Evolutionary conservation across 805 yeast genomes (phyloP), one percentile per base, ranked within the genome.

Genomic region (Yamadazyma kitorensis): DNA sequence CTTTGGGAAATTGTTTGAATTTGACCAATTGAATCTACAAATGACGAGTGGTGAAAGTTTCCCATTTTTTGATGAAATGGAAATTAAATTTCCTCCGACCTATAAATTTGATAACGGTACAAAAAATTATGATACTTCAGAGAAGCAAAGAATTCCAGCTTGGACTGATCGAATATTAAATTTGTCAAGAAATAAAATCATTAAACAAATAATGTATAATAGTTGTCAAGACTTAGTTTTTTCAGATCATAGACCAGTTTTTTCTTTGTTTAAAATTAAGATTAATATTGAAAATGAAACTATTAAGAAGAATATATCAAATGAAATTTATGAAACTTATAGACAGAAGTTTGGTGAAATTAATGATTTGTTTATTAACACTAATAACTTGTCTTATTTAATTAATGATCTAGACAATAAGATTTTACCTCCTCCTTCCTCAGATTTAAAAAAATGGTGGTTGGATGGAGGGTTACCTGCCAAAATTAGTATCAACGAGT

Each of bases 81-180:
- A 76, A 32, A 83, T 93, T 28, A 65, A 62, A 13, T 91, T 93
- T 50, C 73, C 82, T 6, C 99, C 99, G 5, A 93, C 99, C 0
- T 93, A 93, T 61, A 93, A 93, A 54, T 93, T 82, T 55, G 95
- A 93, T 54, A 83, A 86, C 31, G 94, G 95, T 4, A 82, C 95
- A 0, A 76, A 74, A 29, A 60, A 53, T 2, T 93, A 89, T 54
- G 99, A 93, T 55, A 75, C 95, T 0, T 81, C 94, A 25, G 98
- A 91, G 50, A 93, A 93, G 58, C 81, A 80, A 57, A 75, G 99
- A 42, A 80, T 86, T 9, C 99, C 98, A 1, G 94, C 98, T 0
- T 93, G 98, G 98, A 89, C 98, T 3, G 99, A 93, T 61, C 65
- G 98, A 37, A 82, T 86, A 24, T 58, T 89, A 30, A 80, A 78